Evolutionary conservation across 805 yeast genomes (phyloP).

Genomic region (Lipomyces japonicus): DNA sequence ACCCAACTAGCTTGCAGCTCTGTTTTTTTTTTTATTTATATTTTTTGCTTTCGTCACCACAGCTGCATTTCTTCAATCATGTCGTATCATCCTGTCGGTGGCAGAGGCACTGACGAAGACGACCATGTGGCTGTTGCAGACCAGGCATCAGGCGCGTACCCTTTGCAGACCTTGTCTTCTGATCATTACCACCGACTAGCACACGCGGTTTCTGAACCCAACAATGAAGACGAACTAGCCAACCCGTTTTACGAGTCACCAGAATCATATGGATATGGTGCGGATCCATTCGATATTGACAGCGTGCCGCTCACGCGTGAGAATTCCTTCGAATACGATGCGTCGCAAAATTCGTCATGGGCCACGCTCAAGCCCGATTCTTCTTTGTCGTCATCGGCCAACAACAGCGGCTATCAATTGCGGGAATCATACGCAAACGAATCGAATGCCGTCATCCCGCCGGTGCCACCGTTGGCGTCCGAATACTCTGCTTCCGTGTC

Average conservation of each 20-base stretch:
- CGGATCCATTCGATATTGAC: no score
- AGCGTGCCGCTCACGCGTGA: no score
- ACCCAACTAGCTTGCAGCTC: no score
- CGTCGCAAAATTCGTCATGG: neutral
- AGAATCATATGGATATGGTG: no score
- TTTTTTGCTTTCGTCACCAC: no score
- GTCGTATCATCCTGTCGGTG: constrained; percentile 13
- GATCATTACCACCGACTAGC: constrained; percentile 1
- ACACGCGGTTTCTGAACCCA: neutral
- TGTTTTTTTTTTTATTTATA: no score
- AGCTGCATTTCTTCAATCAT: no score
- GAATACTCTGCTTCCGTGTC: constrained; percentile 2
- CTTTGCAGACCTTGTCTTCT: constrained; percentile 5
- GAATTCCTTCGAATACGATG: no score
- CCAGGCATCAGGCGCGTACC: neutral
- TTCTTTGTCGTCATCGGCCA: neutral
- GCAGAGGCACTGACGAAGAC: constrained; percentile 1
- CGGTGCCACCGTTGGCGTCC: neutral
- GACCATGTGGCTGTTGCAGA: neutral
- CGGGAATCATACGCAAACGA: constrained; percentile 4
- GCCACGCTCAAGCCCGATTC: neutral
- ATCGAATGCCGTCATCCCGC: constrained; percentile 1
- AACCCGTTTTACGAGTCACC: no score
- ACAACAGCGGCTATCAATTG: neutral
- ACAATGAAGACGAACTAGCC: no score